Base-by-base conservation (phyloP, 352 stramenopile genomes). In the Hyaloperonospora arabidopsidis region DNA sequence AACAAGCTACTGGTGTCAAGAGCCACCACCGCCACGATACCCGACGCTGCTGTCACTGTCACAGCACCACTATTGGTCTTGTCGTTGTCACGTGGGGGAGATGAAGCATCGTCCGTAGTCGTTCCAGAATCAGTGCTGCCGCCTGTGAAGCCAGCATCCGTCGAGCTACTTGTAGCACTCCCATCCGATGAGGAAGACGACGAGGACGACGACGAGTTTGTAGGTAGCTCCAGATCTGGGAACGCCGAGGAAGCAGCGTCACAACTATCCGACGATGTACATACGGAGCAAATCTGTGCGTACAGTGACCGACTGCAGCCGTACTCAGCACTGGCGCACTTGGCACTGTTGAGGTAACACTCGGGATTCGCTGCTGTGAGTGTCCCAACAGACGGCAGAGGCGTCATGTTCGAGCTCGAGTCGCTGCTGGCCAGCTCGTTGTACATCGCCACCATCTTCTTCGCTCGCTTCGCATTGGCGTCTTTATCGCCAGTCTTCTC, bases 271-370 rank as follows among this genome's bases (percentile, higher is more conserved):
- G 40, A 21, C 18, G 53, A 47, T 0, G 51, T 68, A 49, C 79
- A 89, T 1, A 87, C 62, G 14, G 74, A 43, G 49, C 79, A 89
- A 48, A 87, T 71, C 62, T 87, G 76, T 1, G 74, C 74, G n/a
- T 67, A 70, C 36, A 79, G 65, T 19, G 63, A 62, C 14, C 79
- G 72, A 13, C 67, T 69, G 63, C 79, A 89, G 50, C 79, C 79
- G 34, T 68, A 77, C 18, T 67, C 23, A 2, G 74, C 57, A 0
- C 63, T 52, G 1, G 72, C 72, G 45, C 79, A 89, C 17, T 59
- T 21, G 13, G 64, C 38, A 46, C 61, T 85, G 66, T 87, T 89
- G 45, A 70, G 49, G 54, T 82, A 87, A 55, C 79, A 89, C 19
- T 66, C 64, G 13, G 79, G 76, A 49, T 89, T 89, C 4, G 25